Percentiles rank a stretch among this genome's conserved stretches.
phyloP scores from a whole-genome alignment of 1,139 yeast genomes.

The Pichia cactophila region DNA sequence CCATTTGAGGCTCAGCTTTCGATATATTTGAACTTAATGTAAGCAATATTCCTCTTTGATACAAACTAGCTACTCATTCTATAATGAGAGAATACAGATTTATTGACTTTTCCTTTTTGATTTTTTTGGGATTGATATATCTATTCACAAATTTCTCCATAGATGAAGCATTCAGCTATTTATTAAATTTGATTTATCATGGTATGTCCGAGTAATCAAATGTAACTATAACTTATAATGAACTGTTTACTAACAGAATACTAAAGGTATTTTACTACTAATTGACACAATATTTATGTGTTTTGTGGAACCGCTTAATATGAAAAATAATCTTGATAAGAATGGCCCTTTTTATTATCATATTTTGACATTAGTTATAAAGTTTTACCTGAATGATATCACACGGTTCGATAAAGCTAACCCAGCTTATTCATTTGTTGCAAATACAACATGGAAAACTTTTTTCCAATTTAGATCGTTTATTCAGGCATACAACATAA shows the following conservation, averaged over 20 bases:
- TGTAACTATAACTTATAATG: not conserved
- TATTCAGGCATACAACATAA: conserved; percentile 25
- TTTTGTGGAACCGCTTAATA: conserved; percentile 23
- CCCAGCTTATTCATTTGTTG: conserved; percentile 22
- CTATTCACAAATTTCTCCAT: conserved; percentile 21
- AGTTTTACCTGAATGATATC: conserved; percentile 17
- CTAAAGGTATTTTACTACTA: conserved; percentile 12
- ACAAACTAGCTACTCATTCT: too few relatives aligned
- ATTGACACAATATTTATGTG: conserved; percentile 21
- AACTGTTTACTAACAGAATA: not conserved
- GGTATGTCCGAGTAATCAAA: conserved; percentile 1
- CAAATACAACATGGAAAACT: conserved; percentile 25
- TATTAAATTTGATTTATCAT: not conserved
- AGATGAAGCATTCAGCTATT: conserved; percentile 11
- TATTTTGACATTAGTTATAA: conserved; percentile 15
- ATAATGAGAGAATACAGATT: conserved; percentile 25
- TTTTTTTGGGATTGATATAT: conserved; percentile 15
- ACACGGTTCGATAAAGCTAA: conserved; percentile 8
- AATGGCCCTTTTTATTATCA: conserved; percentile 24
- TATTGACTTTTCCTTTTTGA: conserved; percentile 16
- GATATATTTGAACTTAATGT: too few relatives aligned
- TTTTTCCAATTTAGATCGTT: conserved; percentile 23
- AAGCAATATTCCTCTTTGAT: too few relatives aligned
- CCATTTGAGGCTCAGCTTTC: not conserved
- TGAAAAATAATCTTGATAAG: conserved; percentile 17